Conservation (phyloP, 78 protist genomes). For the Speleostelium caveatum region DNA sequence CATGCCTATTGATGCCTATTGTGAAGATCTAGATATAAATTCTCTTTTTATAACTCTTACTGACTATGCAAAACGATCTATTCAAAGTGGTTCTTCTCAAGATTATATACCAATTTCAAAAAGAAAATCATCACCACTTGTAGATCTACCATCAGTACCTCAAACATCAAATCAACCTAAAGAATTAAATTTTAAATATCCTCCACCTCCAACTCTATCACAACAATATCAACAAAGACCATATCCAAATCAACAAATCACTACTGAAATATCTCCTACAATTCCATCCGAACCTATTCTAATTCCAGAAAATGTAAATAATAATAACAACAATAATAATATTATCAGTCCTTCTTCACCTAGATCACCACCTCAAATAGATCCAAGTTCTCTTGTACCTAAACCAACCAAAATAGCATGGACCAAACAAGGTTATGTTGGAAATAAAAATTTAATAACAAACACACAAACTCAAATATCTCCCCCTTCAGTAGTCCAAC, state of each 20-base stretch:
- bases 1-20: constrained; percentile 42
- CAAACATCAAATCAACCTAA: constrained; percentile 16
- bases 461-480: background rate
- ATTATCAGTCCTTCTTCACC: no score
- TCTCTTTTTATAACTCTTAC: background rate
- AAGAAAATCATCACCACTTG: constrained; percentile 47
- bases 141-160: constrained; percentile 19
- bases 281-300: background rate
- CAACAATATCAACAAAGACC: background rate
- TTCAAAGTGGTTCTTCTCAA: constrained; percentile 11
- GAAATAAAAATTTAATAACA: constrained; percentile 1
- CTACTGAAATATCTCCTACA: constrained; percentile 4
- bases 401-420: constrained; percentile 57
- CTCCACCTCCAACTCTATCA: constrained; percentile 40
- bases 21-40: constrained; percentile 51
- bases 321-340: background rate
- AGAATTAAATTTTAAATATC: constrained; percentile 57
- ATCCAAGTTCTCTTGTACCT: constrained; percentile 25
- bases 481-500: background rate
- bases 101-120: constrained; percentile 30
- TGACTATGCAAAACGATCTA: background rate
- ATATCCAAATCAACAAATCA: background rate
- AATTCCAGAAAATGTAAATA: background rate
- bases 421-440: constrained; percentile 74
- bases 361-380: background rate